phyloP scores from a whole-genome alignment of 1,284 basidiomycete genomes.

The Termitomyces sp. region DNA sequence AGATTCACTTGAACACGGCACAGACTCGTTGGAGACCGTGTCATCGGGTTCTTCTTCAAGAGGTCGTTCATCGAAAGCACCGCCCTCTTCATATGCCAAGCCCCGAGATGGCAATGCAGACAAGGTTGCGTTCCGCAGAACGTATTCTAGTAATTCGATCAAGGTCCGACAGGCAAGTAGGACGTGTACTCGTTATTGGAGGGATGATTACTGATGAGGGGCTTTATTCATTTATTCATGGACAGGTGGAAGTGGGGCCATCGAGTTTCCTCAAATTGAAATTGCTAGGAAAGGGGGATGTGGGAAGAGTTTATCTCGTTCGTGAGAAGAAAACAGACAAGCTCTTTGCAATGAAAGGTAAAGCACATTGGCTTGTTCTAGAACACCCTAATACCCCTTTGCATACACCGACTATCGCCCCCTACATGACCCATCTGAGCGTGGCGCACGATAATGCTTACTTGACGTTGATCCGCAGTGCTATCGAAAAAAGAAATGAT shows the following conservation, averaged over 20 bases:
- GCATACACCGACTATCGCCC: conserved; percentile 16
- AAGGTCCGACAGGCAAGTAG: conserved; percentile 78
- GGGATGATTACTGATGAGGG: conserved; percentile 16
- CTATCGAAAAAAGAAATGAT: conserved; percentile 98
- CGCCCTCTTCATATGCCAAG: conserved; percentile 27
- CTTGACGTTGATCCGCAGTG: conserved; percentile 51
- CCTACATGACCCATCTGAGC: conserved; percentile 11
- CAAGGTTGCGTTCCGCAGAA: conserved; percentile 80
- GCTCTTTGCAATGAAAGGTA: conserved; percentile 96
- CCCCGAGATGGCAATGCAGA: conserved; percentile 37
- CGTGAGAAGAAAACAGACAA: conserved; percentile 93
- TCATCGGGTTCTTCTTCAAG: conserved; percentile 73
- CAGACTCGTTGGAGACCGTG: conserved; percentile 65
- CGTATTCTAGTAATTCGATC: conserved; percentile 97
- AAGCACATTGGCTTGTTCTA: conserved; percentile 22
- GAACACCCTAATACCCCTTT: conserved; percentile 13
- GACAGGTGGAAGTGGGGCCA: conserved; percentile 84
- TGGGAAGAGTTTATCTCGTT: conserved; percentile 94
- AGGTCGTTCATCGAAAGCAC: conserved; percentile 35
- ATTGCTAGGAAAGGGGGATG: conserved; percentile 93
- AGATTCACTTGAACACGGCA: conserved; percentile 50
- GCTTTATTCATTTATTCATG: conserved; percentile 15
- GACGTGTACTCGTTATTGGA: conserved; percentile 3
- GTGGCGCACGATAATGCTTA: conserved; percentile 27
- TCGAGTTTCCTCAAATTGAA: conserved; percentile 93